Conservation (phyloP, 352 stramenopile species). For the Phytophthora sojae region DNA sequence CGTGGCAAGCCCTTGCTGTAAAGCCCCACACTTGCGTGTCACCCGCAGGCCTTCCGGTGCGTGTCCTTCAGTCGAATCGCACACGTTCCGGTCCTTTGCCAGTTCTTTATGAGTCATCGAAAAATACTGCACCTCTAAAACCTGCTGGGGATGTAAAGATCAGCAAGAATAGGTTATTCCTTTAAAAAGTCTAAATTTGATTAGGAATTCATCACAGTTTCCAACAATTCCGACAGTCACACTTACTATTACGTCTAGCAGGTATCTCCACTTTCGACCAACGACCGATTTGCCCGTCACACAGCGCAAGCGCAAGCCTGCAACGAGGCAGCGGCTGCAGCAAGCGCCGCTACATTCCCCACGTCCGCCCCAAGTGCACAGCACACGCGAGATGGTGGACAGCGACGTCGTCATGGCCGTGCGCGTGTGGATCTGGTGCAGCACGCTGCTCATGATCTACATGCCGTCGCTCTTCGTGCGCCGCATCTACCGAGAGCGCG, state of each 20-base stretch:
- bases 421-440: conserved; percentile 40
- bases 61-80: neutral
- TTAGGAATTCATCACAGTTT: neutral
- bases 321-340: neutral
- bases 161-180: neutral
- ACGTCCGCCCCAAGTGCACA: neutral
- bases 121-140: conserved; percentile 4
- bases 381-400: conserved; percentile 8
- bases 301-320: neutral
- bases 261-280: neutral
- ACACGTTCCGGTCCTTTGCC: neutral
- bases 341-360: neutral
- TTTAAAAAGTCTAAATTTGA: neutral
- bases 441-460: conserved; percentile 37
- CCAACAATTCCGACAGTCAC: neutral
- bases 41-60: neutral
- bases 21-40: neutral
- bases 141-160: neutral
- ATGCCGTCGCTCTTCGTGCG: conserved; percentile 40
- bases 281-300: conserved; percentile 20
- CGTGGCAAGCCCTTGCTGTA: neutral
- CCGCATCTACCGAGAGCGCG: conserved; percentile 31
- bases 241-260: neutral
- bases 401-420: conserved; percentile 30
- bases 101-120: conserved; percentile 24